These are phyloP conservation scores for Chrysopogon serrulatus DNA, from an alignment of 176 grass and related monocot species.

Conservation along the genomic window DNA sequence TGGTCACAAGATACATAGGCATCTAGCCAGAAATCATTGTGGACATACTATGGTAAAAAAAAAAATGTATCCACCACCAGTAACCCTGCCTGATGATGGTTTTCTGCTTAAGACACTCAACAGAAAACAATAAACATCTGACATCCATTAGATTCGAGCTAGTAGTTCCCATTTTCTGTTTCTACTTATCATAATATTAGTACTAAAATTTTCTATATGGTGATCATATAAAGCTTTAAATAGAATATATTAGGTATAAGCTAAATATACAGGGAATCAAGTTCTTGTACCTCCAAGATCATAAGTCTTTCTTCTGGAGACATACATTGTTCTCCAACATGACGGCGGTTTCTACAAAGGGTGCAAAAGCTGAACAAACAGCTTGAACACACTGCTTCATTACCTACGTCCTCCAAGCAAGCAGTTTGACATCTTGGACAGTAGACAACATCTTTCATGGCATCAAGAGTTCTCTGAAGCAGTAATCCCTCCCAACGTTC, in stretches of 20 bases:
- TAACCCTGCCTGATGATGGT: not conserved
- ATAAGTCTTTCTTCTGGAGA: conserved; percentile 48
- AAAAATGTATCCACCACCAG: conserved; percentile 1
- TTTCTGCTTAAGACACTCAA: not conserved
- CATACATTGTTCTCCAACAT: conserved; percentile 68
- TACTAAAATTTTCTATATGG: not conserved
- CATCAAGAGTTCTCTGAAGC: conserved; percentile 70
- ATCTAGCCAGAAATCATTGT: not conserved
- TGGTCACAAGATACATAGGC: not conserved
- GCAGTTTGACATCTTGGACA: conserved; percentile 78
- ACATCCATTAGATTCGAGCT: not conserved
- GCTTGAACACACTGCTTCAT: conserved; percentile 72
- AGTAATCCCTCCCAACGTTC: conserved; percentile 71
- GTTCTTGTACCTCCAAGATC: conserved; percentile 57
- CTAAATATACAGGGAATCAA: conserved; percentile 4
- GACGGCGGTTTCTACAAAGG: conserved; percentile 64
- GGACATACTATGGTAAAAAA: not conserved
- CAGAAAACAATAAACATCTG: not conserved
- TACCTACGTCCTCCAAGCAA: conserved; percentile 66
- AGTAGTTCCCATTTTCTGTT: not conserved
- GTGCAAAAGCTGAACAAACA: conserved; percentile 88
- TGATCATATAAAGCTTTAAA: not conserved
- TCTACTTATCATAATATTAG: not conserved
- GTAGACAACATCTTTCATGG: conserved; percentile 74
- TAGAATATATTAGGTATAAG: not conserved